Percentiles rank a stretch among this genome's conserved stretches.
Conservation (phyloP, 2,329 filamentous ascomycete species). For the Hymenoscyphus occultus region DNA sequence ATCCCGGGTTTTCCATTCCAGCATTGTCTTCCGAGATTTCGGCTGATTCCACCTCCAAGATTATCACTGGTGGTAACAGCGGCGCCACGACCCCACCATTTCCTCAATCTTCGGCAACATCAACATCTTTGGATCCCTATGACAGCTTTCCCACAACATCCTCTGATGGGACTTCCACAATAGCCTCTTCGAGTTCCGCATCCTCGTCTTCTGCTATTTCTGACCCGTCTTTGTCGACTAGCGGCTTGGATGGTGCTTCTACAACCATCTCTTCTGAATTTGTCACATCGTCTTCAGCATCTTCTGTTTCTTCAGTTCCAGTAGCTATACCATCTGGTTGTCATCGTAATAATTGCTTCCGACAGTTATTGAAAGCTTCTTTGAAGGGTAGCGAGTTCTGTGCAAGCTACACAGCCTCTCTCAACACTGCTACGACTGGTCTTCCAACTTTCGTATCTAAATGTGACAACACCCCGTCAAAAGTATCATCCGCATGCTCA, state of each 20-base stretch:
- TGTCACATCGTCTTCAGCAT: neutral
- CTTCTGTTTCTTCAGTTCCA: neutral
- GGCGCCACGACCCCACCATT: neutral
- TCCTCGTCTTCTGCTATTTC: conserved; percentile 1
- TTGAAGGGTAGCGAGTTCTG: conserved; percentile 23
- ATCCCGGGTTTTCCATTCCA: neutral
- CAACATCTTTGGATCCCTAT: neutral
- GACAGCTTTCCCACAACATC: neutral
- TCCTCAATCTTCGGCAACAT: neutral
- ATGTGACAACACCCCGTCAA: conserved; percentile 23
- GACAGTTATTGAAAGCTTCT: conserved; percentile 26
- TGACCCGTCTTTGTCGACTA: neutral
- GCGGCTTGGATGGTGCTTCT: neutral
- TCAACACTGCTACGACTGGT: conserved; percentile 22
- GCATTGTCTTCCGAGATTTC: neutral
- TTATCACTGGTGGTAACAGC: conserved; percentile 2
- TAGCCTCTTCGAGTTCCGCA: no score
- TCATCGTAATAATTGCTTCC: conserved; percentile 30
- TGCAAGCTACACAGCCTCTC: conserved; percentile 27
- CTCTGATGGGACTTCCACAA: neutral
- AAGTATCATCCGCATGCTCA: conserved; percentile 30
- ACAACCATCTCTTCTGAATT: conserved; percentile 3
- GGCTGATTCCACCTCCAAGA: neutral
- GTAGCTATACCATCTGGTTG: conserved; percentile 18
- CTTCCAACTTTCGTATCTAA: conserved; percentile 29